phyloP scores from a whole-genome alignment of 345 rosid genomes.

The Kernera saxatilis region DNA sequence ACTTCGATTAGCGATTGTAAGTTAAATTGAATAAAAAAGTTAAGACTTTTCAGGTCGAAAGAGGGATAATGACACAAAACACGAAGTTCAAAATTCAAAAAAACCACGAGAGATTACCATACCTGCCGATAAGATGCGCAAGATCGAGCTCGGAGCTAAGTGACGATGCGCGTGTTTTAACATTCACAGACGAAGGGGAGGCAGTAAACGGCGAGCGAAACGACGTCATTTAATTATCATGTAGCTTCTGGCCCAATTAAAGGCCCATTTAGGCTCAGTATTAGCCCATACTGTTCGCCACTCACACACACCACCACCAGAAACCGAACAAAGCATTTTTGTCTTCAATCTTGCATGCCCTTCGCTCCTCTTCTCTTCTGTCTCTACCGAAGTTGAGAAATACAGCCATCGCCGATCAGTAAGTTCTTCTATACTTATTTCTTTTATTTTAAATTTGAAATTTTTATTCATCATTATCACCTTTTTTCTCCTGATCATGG shows the following conservation, averaged over 20 bases:
- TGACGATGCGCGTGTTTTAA: neutral
- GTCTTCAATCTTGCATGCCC: neutral
- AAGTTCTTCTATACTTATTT: neutral
- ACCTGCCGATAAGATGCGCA: constrained; percentile 16
- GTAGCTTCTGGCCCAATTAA: neutral
- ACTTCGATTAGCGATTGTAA: neutral
- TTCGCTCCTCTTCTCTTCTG: neutral
- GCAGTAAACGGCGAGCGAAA: neutral
- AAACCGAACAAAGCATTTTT: neutral
- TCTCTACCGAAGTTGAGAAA: neutral
- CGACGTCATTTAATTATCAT: neutral
- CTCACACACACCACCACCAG: constrained; percentile 5
- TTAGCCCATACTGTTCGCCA: neutral
- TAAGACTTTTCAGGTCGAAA: neutral
- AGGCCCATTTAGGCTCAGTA: neutral
- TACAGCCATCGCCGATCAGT: constrained; percentile 12
- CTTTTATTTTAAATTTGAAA: neutral
- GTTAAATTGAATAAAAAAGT: neutral
- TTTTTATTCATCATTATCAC: neutral
- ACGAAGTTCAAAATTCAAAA: neutral
- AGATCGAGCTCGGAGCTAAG: constrained; percentile 20
- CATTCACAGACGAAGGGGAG: neutral
- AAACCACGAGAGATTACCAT: neutral
- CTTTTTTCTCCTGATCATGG: neutral
- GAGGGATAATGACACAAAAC: neutral